Evolutionary conservation across 2,329 filamentous ascomycete species (phyloP).

Genomic region (Ophiognomonia clavigignenti-juglandacearum): DNA sequence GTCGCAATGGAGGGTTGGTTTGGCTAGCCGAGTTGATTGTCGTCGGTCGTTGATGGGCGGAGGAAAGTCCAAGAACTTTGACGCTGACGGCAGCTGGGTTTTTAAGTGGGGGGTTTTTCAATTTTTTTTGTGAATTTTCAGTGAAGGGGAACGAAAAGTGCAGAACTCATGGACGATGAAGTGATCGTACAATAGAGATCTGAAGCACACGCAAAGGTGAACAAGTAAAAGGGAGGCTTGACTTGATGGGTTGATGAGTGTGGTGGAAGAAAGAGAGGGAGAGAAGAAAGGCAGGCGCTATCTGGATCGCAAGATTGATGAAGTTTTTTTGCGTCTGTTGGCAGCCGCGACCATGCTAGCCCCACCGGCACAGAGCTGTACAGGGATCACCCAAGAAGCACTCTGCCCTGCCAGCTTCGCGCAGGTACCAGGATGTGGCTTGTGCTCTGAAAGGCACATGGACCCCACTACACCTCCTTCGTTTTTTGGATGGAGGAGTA

Average conservation of each 20-base stretch:
- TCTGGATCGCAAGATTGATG: background rate
- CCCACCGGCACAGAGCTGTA: background rate
- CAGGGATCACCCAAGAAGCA: no score
- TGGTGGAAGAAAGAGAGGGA: slow-evolving; percentile 25
- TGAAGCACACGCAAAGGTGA: slow-evolving; percentile 44
- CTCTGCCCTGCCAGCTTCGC: no score
- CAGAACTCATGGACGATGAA: slow-evolving; percentile 52
- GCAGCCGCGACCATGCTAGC: slow-evolving; percentile 3
- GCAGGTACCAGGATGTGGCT: no score
- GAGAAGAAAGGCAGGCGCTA: slow-evolving; percentile 23
- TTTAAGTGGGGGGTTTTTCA: slow-evolving; percentile 50
- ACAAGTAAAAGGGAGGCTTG: slow-evolving; percentile 31
- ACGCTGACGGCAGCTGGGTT: slow-evolving; percentile 11
- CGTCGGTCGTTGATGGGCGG: background rate
- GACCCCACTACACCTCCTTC: no score
- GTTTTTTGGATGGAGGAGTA: no score
- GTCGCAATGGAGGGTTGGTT: no score
- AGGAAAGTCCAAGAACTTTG: background rate
- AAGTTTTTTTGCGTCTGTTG: slow-evolving; percentile 16
- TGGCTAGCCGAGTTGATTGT: background rate
- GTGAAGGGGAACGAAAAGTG: slow-evolving; percentile 50
- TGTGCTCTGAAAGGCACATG: no score
- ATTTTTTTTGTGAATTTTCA: slow-evolving; percentile 57
- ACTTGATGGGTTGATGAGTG: slow-evolving; percentile 40
- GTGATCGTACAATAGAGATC: slow-evolving; percentile 43